Evolutionary conservation across 2,329 filamentous ascomycete species (phyloP).

Genomic region (Pestalotiopsis sp.): DNA sequence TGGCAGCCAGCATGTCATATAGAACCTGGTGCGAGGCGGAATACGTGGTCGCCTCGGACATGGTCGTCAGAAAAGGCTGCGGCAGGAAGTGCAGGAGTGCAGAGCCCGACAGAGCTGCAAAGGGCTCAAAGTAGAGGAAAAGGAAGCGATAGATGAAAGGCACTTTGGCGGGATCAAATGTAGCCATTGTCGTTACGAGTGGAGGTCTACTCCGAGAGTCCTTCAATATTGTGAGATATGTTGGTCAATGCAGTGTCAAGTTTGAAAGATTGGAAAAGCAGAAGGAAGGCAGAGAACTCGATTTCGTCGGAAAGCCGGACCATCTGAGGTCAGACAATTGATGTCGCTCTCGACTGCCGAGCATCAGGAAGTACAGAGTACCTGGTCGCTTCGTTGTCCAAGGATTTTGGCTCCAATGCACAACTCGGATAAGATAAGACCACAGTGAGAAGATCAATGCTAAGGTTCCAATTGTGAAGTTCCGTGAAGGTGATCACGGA

Average conservation of each 20-base stretch:
- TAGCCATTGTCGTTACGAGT: neutral
- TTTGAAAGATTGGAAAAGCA: too few species aligned
- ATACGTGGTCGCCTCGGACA: constrained; percentile 50
- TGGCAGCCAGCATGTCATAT: constrained; percentile 74
- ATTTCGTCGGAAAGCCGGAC: too few species aligned
- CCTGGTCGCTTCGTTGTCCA: neutral
- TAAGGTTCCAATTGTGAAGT: neutral
- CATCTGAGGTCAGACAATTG: too few species aligned
- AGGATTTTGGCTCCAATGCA: neutral
- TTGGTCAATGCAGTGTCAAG: too few species aligned
- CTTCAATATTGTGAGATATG: neutral
- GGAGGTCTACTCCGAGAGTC: neutral
- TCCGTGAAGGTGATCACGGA: neutral
- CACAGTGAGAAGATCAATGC: neutral
- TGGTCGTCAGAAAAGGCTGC: constrained; percentile 62
- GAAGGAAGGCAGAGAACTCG: too few species aligned
- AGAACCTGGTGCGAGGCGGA: constrained; percentile 50
- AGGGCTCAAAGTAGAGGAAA: constrained; percentile 73
- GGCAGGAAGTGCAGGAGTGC: constrained; percentile 54
- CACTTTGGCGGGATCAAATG: constrained; percentile 41
- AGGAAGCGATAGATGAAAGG: constrained; percentile 68
- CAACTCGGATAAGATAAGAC: neutral
- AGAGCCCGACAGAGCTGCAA: constrained; percentile 54
- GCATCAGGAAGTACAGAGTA: neutral
- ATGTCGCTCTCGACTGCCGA: neutral